Evolutionary conservation across 805 yeast species (phyloP), one percentile per base, ranked within the genome.

Genomic region (Schwanniomyces yamadae): DNA sequence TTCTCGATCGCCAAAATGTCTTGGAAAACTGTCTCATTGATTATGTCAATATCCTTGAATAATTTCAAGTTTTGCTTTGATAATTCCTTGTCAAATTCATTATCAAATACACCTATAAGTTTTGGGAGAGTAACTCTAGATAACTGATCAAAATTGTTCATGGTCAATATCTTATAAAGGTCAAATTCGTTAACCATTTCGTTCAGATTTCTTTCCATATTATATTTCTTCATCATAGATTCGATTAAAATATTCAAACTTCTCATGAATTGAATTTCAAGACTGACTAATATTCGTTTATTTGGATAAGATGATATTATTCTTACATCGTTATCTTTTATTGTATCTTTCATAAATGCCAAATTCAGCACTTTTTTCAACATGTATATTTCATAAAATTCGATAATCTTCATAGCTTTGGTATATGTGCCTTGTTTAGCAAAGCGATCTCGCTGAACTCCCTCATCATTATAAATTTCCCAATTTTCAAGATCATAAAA

Each of bases 211-310:
- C 56, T 50, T 39, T 62, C 66, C 13, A 57, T 44, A 10, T 53
- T 55, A 40, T 63, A 68, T 37, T 50, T 57, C 41, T 68, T 68
- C 62, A 68, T 61, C 12, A 64, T 53, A 1, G 73, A 65, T 33
- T 68, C 73, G 27, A 66, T 51, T 8, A 66, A 46, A 8, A 66
- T 61, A 31, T 63, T 66, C 47, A 68, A 54, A 45, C 69, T 60
- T 45, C 74, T 48, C 67, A 68, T 63, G 40, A 68, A 68, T 41
- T 68, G 74, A 30, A 68, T 66, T 49, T 68, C 74, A 38, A 68
- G 52, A 37, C 69, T 61, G 1, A 68, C 67, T 33, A 68, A 48
- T 24, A 56, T 54, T 30, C 71, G 46, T 36, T 66, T 66, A 40
- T 66, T 63, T 6, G 74, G 73, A 35, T 63, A 59, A 2, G 65